phyloP scores from a whole-genome alignment of 2,329 filamentous ascomycete genomes.

The Cladorrhinum sp. region DNA sequence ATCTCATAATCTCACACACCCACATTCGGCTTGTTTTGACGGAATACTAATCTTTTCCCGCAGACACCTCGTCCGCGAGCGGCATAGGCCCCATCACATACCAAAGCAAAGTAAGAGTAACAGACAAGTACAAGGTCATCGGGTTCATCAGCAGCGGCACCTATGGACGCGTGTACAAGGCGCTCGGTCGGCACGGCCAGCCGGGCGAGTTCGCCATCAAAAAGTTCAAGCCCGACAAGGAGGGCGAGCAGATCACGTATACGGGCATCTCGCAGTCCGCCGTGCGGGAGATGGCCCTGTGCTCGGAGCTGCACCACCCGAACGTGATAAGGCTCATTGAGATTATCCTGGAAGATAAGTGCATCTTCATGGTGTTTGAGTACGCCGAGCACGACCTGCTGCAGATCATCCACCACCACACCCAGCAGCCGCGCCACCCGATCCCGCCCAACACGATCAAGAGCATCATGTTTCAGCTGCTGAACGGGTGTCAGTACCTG shows the following conservation, averaged over 20 bases:
- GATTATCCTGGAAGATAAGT: slow-evolving; percentile 97
- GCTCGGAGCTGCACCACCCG: slow-evolving; percentile 81
- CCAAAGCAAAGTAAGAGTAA: slow-evolving; percentile 79
- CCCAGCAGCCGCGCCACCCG: slow-evolving; percentile 78
- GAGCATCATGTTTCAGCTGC: slow-evolving; percentile 91
- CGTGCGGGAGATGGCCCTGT: slow-evolving; percentile 95
- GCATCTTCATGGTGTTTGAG: slow-evolving; percentile 99
- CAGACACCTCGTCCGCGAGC: slow-evolving; percentile 51
- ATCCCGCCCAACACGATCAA: slow-evolving; percentile 88
- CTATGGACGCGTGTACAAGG: slow-evolving; percentile 98
- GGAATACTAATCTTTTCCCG: slow-evolving; percentile 35
- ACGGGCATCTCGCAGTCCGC: slow-evolving; percentile 97
- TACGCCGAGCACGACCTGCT: slow-evolving; percentile 96
- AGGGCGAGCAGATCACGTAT: slow-evolving; percentile 90
- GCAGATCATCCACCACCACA: slow-evolving; percentile 98
- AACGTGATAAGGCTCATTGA: slow-evolving; percentile 91
- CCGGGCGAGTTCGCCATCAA: slow-evolving; percentile 94
- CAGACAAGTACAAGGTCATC: slow-evolving; percentile 91
- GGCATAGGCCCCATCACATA: slow-evolving; percentile 49
- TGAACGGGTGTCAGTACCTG: slow-evolving; percentile 91
- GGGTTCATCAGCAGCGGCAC: slow-evolving; percentile 98
- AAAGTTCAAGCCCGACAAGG: slow-evolving; percentile 99
- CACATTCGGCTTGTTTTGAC: neutral
- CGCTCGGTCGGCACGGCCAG: slow-evolving; percentile 69
- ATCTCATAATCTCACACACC: slow-evolving; percentile 16